Evolutionary conservation across 176 grass and related monocot genomes (phyloP), one percentile per base, ranked within the genome.

Genomic region (Oryza australiensis): DNA sequence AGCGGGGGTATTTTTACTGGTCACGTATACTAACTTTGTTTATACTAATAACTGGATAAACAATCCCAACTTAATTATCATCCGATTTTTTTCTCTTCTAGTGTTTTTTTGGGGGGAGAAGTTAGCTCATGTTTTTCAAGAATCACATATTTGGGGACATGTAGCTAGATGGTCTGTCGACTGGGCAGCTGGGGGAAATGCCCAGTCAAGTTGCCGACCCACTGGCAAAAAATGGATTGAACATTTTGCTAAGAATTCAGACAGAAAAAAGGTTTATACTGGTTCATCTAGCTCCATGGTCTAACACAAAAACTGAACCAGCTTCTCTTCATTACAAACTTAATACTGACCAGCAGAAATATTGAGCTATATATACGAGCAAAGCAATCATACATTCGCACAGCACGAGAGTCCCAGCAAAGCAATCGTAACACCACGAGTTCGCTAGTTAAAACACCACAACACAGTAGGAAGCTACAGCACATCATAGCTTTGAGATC

Each of bases 401-500:
- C 1, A 14, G 27, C 28, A 33, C 5, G 48, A 45, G 33, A 41
- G 41, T 11, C 41, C 3, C 11, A 12, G 41, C 12, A 43, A 43
- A 43, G 41, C 11, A 43, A 43, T 43, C 41, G 41, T 43, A 41
- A 11, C 38, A 40, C 38, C 43, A 46, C 43, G 3, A 48, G 45
- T 55, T 22, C 51, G 7, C 51, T n/a, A n/a, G 51, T 0, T 8
- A 55, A 55, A 55, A 55, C 51, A 55, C 51, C 16, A 55, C 51
- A 55, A 18, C 16, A 55, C 7, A 55, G 16, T 18, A 55, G 51
- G 14, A 55, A 55, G 51, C 5, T 22, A 20, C 51, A 55, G 51
- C 51, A 55, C 51, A 55, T 95, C 83, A 92, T 27, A 95, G 82
- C 57, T 95, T 95, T 24, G 88, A 76, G 63, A 95, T 81, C 73